Evolutionary conservation across 2,329 filamentous ascomycete species (phyloP), one percentile per base, ranked within the genome.

Genomic region (Fusarium sp.): DNA sequence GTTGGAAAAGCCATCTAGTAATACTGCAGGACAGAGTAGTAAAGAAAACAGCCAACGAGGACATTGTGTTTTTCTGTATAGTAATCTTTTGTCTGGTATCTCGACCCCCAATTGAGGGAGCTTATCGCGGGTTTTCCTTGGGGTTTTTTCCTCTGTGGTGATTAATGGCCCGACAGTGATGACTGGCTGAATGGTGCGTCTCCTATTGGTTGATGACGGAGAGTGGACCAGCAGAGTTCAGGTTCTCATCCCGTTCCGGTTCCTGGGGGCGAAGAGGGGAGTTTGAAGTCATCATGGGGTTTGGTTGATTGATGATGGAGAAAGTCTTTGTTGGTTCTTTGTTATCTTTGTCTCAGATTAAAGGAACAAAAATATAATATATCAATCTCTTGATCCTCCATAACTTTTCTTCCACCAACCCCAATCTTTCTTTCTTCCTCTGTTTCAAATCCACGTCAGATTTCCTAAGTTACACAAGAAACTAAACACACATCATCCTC

Each of bases 101-200:
- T 69, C 38, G 56, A 62, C 56, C 59, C 31, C 58, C 44, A 49
- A 49, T 49, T 27, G 44, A 49, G 44, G 44, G 44, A 22, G 71
- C 75, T 77, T 76, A 77, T 77, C 75, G 27, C 16, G 51, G 51
- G 58, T 53, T 56, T 27, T n/a, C 66, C 72, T 73, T 73, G 71
- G 72, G 66, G 66, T 69, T 73, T 24, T 24, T n/a, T n/a, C n/a
- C n/a, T n/a, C n/a, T 75, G 65, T 64, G 38, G 62, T 77, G 71
- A 74, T 75, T 71, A 76, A 77, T 77, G 63, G 66, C 44, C 56
- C 40, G 57, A 66, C 46, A 7, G 56, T 64, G 67, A 59, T 73
- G 56, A 68, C 70, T 71, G 67, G 63, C 70, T 68, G 56, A 62
- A 62, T 44, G 10, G 17, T 6, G 6, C 36, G 24, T 22, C 36